These are phyloP conservation scores for Raffaelea albimanens DNA, from an alignment of 2,329 filamentous ascomycete species.

Conservation along the genomic window DNA sequence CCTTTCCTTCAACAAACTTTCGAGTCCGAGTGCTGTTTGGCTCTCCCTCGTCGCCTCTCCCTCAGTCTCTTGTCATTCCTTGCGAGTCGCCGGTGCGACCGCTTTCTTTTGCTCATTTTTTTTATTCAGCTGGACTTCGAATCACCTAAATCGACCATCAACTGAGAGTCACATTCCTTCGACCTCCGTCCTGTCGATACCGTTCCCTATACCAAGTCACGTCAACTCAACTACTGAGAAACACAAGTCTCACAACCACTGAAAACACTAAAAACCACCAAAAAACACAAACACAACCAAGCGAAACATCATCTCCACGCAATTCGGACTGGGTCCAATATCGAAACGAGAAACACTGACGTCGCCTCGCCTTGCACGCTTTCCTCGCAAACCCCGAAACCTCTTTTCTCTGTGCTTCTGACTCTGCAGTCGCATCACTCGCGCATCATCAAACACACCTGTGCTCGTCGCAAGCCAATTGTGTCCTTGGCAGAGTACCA, in stretches of 20 bases:
- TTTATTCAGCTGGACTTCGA: neutral
- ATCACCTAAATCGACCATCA: neutral
- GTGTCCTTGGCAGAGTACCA: neutral
- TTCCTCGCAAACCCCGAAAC: neutral
- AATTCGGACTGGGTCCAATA: neutral
- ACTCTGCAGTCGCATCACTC: constrained; percentile 3
- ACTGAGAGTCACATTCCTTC: neutral
- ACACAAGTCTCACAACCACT: neutral
- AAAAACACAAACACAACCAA: neutral
- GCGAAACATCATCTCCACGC: neutral
- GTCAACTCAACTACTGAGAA: neutral
- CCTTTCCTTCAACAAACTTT: neutral
- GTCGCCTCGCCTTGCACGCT: neutral
- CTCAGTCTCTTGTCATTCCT: constrained; percentile 1
- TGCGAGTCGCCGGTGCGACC: constrained; percentile 5
- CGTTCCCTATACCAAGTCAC: neutral
- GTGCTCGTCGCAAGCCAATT: neutral
- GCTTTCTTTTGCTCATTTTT: neutral
- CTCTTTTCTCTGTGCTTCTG: neutral
- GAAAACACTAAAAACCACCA: neutral
- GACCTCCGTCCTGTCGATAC: neutral
- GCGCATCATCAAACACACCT: neutral
- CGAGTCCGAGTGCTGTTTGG: neutral
- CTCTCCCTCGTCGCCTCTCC: neutral
- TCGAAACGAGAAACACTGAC: neutral